phyloP scores from a whole-genome alignment of 2,329 filamentous ascomycete genomes.

The Neospermospora avenae region DNA sequence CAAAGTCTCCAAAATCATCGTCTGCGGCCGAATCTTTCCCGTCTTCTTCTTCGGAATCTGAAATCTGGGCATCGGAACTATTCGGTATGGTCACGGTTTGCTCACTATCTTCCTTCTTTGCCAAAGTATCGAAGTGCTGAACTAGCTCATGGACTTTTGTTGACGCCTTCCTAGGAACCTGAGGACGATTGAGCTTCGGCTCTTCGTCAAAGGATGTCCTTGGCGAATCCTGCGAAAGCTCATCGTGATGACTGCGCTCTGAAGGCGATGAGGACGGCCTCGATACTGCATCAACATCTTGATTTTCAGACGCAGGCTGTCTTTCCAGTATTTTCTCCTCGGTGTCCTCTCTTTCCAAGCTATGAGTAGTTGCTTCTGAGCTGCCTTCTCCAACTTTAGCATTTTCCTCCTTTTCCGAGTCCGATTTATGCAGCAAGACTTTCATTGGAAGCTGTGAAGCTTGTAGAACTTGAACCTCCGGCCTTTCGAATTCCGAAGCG shows the following conservation, averaged over 20 bases:
- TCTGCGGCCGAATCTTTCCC: conserved; percentile 9
- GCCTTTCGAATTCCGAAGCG: background rate
- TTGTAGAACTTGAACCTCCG: background rate
- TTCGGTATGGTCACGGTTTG: background rate
- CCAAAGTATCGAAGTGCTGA: conserved; percentile 30
- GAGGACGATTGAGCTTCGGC: conserved; percentile 21
- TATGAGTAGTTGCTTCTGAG: background rate
- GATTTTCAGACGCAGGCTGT: conserved; percentile 1
- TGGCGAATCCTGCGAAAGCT: conserved; percentile 29
- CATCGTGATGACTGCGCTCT: conserved; percentile 31
- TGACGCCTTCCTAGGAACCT: conserved; percentile 17
- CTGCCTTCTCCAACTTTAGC: background rate
- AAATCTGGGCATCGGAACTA: conserved; percentile 2
- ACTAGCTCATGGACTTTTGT: conserved; percentile 31
- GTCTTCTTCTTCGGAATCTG: too few species aligned
- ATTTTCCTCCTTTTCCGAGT: background rate
- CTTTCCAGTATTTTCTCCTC: background rate
- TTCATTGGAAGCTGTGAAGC: background rate
- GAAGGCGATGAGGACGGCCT: conserved; percentile 32
- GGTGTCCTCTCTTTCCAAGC: background rate
- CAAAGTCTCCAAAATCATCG: conserved; percentile 40
- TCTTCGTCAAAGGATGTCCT: conserved; percentile 35
- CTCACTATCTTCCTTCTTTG: conserved; percentile 13
- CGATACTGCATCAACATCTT: conserved; percentile 19
- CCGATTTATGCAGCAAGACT: background rate